Conservation (phyloP, 2,329 filamentous ascomycete species). For the Phaeosphaeriaceae sp. region DNA sequence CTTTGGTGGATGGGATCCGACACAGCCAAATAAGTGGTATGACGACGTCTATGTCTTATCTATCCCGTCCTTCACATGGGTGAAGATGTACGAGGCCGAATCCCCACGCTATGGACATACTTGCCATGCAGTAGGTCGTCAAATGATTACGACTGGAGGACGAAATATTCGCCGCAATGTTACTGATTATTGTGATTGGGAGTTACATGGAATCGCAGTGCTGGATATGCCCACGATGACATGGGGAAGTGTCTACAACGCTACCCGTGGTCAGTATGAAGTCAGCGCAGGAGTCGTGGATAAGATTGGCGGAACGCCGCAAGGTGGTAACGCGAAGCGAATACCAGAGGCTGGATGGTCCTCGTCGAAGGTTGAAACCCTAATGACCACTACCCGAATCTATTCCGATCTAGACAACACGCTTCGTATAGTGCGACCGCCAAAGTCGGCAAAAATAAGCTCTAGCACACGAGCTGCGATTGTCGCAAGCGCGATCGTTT, state of each 20-base stretch:
- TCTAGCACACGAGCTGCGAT: slow-evolving; percentile 10
- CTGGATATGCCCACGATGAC: slow-evolving; percentile 17
- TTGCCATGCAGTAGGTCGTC: slow-evolving; percentile 50
- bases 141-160: slow-evolving; percentile 54
- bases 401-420: slow-evolving; percentile 14
- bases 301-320: slow-evolving; percentile 15
- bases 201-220: slow-evolving; percentile 19
- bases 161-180: slow-evolving; percentile 46
- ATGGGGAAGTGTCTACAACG: slow-evolving; percentile 22
- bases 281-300: slow-evolving; percentile 7
- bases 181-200: slow-evolving; percentile 23
- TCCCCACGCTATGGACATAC: slow-evolving; percentile 50
- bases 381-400: slow-evolving; percentile 17
- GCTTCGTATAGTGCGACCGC: not conserved
- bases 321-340: slow-evolving; percentile 8
- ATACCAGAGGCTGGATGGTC: slow-evolving; percentile 14
- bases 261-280: slow-evolving; percentile 41
- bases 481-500: slow-evolving; percentile 7
- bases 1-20: slow-evolving; percentile 56
- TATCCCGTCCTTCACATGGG: slow-evolving; percentile 56
- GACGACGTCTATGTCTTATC: slow-evolving; percentile 57
- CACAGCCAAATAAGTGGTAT: slow-evolving; percentile 25
- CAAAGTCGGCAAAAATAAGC: not conserved
- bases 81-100: slow-evolving; percentile 45
- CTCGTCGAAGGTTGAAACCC: slow-evolving; percentile 1